Base-by-base conservation (phyloP, 352 stramenopile species). In the Lagenidium giganteum region DNA sequence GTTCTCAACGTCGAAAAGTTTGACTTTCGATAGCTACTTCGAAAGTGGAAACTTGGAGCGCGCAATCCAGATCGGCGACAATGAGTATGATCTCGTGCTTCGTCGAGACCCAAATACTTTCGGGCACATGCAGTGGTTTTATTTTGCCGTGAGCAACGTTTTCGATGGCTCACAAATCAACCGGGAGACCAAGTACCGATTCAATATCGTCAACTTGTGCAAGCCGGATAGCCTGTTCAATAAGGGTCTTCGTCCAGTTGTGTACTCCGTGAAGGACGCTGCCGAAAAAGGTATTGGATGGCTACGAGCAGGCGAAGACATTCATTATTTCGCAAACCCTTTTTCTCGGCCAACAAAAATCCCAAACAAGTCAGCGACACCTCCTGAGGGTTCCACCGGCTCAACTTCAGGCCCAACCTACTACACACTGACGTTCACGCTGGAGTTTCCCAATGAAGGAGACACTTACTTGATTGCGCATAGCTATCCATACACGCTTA, bases 201-300 rank as follows among this genome's bases (percentile, higher is more conserved):
- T 98, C 57, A 93, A 96, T 51, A 92, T 98, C 42, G 46, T 96
- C 14, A 98, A 98, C 43, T 32, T 98, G 27, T 95, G 82, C 46
- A 98, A 98, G 32, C 71, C 84, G 5, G 87, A 96, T 46, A 95
- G 75, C 5, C 43, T 97, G 26, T 98, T 95, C 59, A 95, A 95
- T 36, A 64, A 79, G 43, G 93, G 93, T 2, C 88, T 98, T 41
- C 80, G 87, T 9, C 90, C 93, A 0, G 70, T 98, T 1, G 42
- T 96, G 7, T 98, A 96, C 57, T 95, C 77, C 0, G 61, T 82
- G 6, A 48, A 61, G 41, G 79, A 93, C 47, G 83, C 78, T 12
- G 42, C 46, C 1, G 47, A 67, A 13, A 59, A 74, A 27, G 54
- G 52, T 8, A 56, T 71, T 20, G 83, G 89, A 8, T 97, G 89